Base-by-base conservation (phyloP, 2,329 filamentous ascomycete species). In the Aspergillus novofumigatus region DNA sequence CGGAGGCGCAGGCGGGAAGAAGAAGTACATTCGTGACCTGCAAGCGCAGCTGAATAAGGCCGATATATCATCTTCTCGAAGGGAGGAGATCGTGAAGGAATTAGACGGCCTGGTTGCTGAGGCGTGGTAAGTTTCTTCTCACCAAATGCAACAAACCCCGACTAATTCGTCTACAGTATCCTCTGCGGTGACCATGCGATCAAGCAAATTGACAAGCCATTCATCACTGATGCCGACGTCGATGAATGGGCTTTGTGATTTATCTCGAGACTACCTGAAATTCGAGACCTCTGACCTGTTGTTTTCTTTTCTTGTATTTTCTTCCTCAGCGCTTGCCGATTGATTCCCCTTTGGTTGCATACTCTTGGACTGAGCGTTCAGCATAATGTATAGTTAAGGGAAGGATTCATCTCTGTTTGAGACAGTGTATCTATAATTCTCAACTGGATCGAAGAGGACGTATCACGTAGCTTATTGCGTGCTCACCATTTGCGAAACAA, bases 111-210 rank as follows among this genome's bases (percentile, higher is more conserved):
- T 97, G 66, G 90, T 99, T 60, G 94, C 92, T 48, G 89, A 89
- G 58, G 87, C 90, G 70, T 99, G 92, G 91, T 95, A 75, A 77
- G 82, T 80, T 52, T 53, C 32, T 38, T 42, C 52, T 57, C 44
- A 71, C 65, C 44, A n/a, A 14, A 49, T 53, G 17, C 9, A 9
- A 57, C 38, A 56, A 57, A 35, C 32, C 29, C 9, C 9, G 26
- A 8, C 23, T 10, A 14, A 32, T 20, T 20, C 9, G 48, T 11
- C 25, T 21, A 28, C 65, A 94, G 92, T 80, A 92, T 97, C 54
- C 78, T 99, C 21, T 99, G 94, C 74, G 92, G 92, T 70, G 94
- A 99, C 63, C 86, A 95, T 76, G 94, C 93, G 2, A 96, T 99
- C 69, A 95, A 92, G 78, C 85, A 90, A 68, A 91, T 99, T 57